These are phyloP conservation scores for Phytopythium boreale DNA, from an alignment of 352 stramenopile species.

Conservation along the genomic window DNA sequence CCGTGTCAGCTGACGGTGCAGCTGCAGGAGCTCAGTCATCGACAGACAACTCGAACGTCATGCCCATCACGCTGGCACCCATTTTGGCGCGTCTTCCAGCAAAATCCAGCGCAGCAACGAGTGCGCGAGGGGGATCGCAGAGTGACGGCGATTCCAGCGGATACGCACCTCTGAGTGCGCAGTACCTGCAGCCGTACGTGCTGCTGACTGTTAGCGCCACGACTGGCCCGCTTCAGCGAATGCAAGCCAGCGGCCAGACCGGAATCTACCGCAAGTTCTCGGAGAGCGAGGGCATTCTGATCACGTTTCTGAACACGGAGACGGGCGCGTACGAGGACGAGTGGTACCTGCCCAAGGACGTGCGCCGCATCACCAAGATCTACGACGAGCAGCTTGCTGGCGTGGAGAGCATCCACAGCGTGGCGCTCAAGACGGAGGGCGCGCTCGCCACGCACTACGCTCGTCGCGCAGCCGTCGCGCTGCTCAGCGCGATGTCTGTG, in stretches of 20 bases:
- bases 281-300: constrained; percentile 59
- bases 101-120: constrained; percentile 19
- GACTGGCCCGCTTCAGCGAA: constrained; percentile 61
- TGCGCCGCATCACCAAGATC: constrained; percentile 74
- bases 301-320: constrained; percentile 85
- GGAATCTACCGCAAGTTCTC: constrained; percentile 62
- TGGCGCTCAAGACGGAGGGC: constrained; percentile 75
- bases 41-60: constrained; percentile 57
- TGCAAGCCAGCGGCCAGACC: constrained; percentile 62
- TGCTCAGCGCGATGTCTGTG: constrained; percentile 20
- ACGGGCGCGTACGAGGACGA: constrained; percentile 85
- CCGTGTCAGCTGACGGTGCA: not conserved
- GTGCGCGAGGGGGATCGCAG: not conserved
- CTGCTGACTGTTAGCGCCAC: constrained; percentile 77
- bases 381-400: constrained; percentile 73
- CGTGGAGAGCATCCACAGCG: constrained; percentile 70
- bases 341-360: constrained; percentile 68
- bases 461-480: constrained; percentile 42
- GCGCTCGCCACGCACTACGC: constrained; percentile 84
- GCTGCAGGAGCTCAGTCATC: not conserved
- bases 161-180: constrained; percentile 64
- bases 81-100: constrained; percentile 52
- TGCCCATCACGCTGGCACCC: constrained; percentile 73
- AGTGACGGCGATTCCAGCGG: constrained; percentile 26
- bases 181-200: constrained; percentile 71